Evolutionary conservation across 2,329 filamentous ascomycete species (phyloP), one percentile per base, ranked within the genome.

Genomic region (Penicillium thymicola): DNA sequence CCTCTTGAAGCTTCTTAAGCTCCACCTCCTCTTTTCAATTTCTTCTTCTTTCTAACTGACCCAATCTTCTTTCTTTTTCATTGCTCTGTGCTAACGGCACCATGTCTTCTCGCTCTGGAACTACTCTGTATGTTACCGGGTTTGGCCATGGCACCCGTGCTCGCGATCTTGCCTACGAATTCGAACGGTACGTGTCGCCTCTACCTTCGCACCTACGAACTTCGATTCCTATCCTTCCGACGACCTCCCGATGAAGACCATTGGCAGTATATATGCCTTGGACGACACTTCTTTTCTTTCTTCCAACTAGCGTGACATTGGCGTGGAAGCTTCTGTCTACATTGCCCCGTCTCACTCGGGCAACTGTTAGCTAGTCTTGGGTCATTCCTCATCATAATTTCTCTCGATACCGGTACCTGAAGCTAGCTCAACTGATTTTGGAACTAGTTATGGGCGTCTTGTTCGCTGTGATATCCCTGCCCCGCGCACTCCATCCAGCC

Each of bases 121-220:
- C 90, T 60, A 97, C 93, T 57, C 90, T 97, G 68, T 97, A 97
- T 82, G 93, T 97, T 78, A 96, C 92, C 74, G 94, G 94, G 85
- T 99, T 99, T 79, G 95, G 93, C 85, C 92, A 96, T 80, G 92
- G 93, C 78, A 97, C 93, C 78, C 91, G 94, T 83, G 92, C 94
- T 78, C 91, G 94, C 86, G 92, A 99, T 84, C 90, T 97, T 78
- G 92, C 93, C 82, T 97, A 96, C 89, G 93, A 97, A 85, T 97
- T 97, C 89, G 93, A 97, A 92, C 92, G 93, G 91, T 97, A 96
- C 86, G 92, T 96, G 84, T 82, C 78, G 81, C 79, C 70, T 65
- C 67, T 69, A 70, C 58, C 64, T 67, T 65, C 70, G 67, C 70
- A 71, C 69, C 70, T 64, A 58, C 70, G 67, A 66, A 54, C 58